Base-by-base conservation (phyloP, 371 early-diverging fungal genomes). In the Mucor sp. region DNA sequence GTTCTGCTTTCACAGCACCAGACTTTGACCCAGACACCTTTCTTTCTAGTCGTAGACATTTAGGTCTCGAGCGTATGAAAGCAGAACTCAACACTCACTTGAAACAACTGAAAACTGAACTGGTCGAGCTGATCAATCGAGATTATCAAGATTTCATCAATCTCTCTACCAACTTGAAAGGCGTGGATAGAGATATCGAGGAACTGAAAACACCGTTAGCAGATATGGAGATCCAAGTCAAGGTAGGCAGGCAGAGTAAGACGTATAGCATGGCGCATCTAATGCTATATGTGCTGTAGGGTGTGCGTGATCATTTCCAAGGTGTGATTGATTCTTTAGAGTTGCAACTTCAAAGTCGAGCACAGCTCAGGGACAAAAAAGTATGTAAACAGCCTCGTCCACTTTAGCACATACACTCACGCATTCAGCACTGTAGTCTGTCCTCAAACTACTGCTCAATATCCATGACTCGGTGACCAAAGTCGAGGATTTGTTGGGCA, bases 101-200 rank as follows among this genome's bases (percentile, higher is more conserved):
- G 67, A 81, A 78, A 47, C 77, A 82, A 19, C 73, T 93, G 32
- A 92, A 91, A 71, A 77, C 79, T 15, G 93, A 92, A 60, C 86
- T 94, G 28, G 87, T 93, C 15, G 95, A 93, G 56, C 84, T 93
- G 55, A 91, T 93, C 74, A 92, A 93, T 72, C 77, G 84, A 62
- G 93, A 93, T 68, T 94, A 92, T 71, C 90, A 91, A 28, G 91
- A 93, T 65, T 93, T 93, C 71, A 91, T 94, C 58, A 87, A 89
- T 63, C 76, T 94, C 14, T 91, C 93, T 1, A 92, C 91, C 17
- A 90, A 90, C 60, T 84, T 94, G 64, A 90, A 90, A 53, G 93
- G 94, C 8, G 89, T 92, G 2, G 94, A 94, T 70, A 78, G 76
- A 48, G 87, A 88, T 61, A 90, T 94, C 67, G 77, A 80, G 28